Evolutionary conservation across 495 filamentous ascomycete species (phyloP), one percentile per base, ranked within the genome.

Genomic region (Glarea lozoyensis): DNA sequence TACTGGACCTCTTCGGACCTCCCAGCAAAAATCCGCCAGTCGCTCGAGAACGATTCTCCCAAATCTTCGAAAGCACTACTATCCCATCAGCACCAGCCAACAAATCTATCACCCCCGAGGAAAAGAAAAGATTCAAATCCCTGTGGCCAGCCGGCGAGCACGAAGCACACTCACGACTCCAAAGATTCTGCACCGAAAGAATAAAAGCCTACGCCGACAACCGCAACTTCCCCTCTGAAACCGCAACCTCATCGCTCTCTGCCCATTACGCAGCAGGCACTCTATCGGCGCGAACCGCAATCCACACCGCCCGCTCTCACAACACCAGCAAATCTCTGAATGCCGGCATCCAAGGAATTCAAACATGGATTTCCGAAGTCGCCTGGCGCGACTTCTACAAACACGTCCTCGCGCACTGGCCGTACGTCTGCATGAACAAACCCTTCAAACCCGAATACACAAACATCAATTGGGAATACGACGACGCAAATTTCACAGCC

Each of bases 331-430:
- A 78, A 42, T 78, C 71, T 15, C 68, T 95, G 0, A 79, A 88
- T 47, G 74, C 75, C 2, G 83, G 85, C 0, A 68, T 77, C 23
- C 51, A 68, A 13, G 86, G 87, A 0, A 83, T 86, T 25, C 63
- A 69, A 37, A 64, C 70, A 2, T 96, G 87, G 88, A 90, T 94
- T 46, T 80, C 79, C 40, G 88, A 94, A 57, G 70, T 96, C 0
- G 88, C 86, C 1, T 93, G 88, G 89, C 69, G 88, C 7, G 88
- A 95, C 53, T 96, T 95, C 56, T 95, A 95, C 61, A 84, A 83
- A 47, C 86, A 94, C 58, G 84, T 94, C 3, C 65, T 94, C 11
- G 82, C 75, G 2, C 68, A 90, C 43, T 94, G 85, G 85, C 89
- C 89, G 3, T 92, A 87, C 49, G 75, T 93, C 24, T 90, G 87